Conservation (phyloP, 2,329 filamentous ascomycete genomes). For the Aspergillus persii region DNA sequence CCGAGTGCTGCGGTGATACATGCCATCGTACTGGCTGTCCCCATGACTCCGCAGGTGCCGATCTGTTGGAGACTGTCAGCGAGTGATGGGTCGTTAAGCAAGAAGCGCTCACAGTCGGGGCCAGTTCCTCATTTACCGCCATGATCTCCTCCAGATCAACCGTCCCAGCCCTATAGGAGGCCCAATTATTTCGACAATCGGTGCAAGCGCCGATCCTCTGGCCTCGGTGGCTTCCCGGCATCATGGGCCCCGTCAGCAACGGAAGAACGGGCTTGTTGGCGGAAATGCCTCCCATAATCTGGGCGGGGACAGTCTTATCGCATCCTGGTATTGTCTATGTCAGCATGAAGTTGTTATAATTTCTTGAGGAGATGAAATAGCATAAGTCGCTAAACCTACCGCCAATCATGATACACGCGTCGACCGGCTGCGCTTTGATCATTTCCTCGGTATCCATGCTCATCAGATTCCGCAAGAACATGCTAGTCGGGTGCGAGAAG, state of each 20-base stretch:
- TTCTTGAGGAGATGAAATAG: too few species aligned
- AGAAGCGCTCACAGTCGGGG: conserved; percentile 58
- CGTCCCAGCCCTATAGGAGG: conserved; percentile 61
- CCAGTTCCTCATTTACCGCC: conserved; percentile 68
- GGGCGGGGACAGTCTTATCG: conserved; percentile 71
- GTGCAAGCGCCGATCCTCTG: conserved; percentile 69
- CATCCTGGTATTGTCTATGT: conserved; percentile 53
- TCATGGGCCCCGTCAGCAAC: conserved; percentile 71
- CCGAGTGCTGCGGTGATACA: conserved; percentile 54
- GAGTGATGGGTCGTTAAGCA: not conserved
- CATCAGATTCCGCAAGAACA: conserved; percentile 74
- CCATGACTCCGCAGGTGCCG: conserved; percentile 59
- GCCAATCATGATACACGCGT: conserved; percentile 66
- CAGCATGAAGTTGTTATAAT: not conserved
- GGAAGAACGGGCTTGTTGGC: conserved; percentile 70
- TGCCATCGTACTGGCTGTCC: conserved; percentile 58
- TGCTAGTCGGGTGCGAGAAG: conserved; percentile 69
- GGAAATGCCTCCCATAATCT: conserved; percentile 73
- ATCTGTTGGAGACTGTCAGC: conserved; percentile 21
- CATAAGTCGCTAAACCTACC: conserved; percentile 42
- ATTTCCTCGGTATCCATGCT: conserved; percentile 79
- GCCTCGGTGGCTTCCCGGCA: conserved; percentile 67
- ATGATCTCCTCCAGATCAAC: conserved; percentile 71
- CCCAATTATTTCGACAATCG: conserved; percentile 73
- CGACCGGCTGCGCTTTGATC: conserved; percentile 68